Conservation (phyloP, 306 rosid species). For the Inga leiocalycina region DNA sequence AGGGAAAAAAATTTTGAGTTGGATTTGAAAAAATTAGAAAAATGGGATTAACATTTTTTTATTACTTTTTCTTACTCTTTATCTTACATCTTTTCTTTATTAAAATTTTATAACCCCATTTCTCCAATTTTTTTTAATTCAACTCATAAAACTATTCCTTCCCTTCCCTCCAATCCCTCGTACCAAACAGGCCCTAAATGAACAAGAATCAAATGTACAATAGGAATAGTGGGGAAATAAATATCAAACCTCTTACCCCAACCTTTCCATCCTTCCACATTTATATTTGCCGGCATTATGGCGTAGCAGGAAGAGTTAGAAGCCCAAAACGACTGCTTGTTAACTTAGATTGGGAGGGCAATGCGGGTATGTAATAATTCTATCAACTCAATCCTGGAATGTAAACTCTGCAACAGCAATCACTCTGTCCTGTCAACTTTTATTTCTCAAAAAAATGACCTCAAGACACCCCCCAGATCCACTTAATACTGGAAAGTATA, state of each 20-base stretch:
- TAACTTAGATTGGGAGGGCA: neutral
- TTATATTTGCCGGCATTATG: neutral
- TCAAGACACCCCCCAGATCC: neutral
- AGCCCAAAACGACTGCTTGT: neutral
- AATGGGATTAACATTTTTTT: too few species aligned
- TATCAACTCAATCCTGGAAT: neutral
- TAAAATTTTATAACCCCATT: too few species aligned
- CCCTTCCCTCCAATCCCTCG: too few species aligned
- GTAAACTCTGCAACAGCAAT: neutral
- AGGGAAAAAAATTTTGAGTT: too few species aligned
- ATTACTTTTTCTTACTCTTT: too few species aligned
- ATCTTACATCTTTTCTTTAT: too few species aligned
- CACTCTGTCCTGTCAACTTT: slow-evolving; percentile 9
- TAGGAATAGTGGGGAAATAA: neutral
- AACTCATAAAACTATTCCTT: too few species aligned
- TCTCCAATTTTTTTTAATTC: too few species aligned
- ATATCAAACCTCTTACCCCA: slow-evolving; percentile 1
- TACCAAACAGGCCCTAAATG: neutral
- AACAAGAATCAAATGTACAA: slow-evolving; percentile 1
- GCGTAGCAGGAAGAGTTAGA: neutral
- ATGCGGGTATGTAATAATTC: neutral
- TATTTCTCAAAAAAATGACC: neutral
- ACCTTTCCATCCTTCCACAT: neutral
- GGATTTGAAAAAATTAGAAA: too few species aligned
- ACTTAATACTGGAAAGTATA: neutral